Evolutionary conservation across 2,329 filamentous ascomycete species (phyloP).

Genomic region (Diaporthe amygdali): DNA sequence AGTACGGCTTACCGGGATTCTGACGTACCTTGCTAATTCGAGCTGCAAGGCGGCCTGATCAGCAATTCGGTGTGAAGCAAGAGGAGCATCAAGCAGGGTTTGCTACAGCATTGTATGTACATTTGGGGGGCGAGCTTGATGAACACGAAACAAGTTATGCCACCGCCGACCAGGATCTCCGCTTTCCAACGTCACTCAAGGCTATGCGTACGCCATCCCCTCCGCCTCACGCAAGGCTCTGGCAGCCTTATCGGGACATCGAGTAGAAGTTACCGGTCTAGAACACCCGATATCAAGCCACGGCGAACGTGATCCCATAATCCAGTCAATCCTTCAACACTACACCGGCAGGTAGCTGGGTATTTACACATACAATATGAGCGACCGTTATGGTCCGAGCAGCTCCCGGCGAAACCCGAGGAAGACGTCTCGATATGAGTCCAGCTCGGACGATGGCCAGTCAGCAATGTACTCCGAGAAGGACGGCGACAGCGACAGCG

Average conservation of each 20-base stretch:
- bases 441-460: background rate
- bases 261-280: background rate
- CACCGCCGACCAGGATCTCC: background rate
- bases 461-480: background rate
- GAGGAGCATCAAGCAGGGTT: conserved; percentile 9
- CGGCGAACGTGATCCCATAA: background rate
- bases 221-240: conserved; percentile 1
- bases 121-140: conserved; percentile 4
- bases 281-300: background rate
- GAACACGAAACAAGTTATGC: conserved; percentile 6
- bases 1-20: background rate
- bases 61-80: background rate
- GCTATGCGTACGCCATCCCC: background rate
- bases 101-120: background rate
- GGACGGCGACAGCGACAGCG: conserved; percentile 16
- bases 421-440: background rate
- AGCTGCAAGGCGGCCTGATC: conserved; percentile 15
- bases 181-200: background rate
- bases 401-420: conserved; percentile 5
- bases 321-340: background rate
- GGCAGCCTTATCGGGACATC: background rate
- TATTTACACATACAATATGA: background rate
- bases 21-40: background rate
- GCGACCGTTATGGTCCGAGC: background rate
- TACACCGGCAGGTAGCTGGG: background rate